Conservation (phyloP, 140 eudicot genomes). For the Artemisia princeps region DNA sequence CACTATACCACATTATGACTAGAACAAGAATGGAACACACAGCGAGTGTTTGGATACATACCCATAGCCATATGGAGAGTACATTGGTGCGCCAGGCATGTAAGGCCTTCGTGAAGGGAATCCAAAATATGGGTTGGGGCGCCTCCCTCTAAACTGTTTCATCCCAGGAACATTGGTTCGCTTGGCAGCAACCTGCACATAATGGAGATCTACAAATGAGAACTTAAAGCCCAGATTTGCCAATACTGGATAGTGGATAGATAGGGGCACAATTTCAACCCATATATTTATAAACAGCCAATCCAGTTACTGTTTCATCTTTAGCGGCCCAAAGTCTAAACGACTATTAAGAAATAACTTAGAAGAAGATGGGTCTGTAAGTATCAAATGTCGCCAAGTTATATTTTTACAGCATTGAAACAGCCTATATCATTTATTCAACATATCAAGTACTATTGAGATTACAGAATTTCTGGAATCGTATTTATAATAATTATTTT, state of each 20-base stretch:
- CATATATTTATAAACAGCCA: too few relatives aligned
- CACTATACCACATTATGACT: not conserved
- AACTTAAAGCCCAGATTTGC: not conserved
- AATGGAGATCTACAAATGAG: constrained; percentile 13
- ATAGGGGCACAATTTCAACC: too few relatives aligned
- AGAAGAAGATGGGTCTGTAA: too few relatives aligned
- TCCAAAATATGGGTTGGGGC: constrained; percentile 58
- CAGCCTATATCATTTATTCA: too few relatives aligned
- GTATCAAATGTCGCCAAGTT: too few relatives aligned
- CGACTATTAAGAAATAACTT: too few relatives aligned
- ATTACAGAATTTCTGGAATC: too few relatives aligned
- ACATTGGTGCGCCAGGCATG: constrained; percentile 59
- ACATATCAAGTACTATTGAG: too few relatives aligned
- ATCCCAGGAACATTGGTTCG: constrained; percentile 80
- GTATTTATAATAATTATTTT: too few relatives aligned
- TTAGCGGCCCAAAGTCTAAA: too few relatives aligned
- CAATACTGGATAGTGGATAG: constrained; percentile 10
- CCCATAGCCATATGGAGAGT: constrained; percentile 77
- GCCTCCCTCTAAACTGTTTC: constrained; percentile 82
- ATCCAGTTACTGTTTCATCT: too few relatives aligned
- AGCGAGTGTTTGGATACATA: constrained; percentile 28
- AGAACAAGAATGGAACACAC: not conserved
- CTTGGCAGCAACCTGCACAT: constrained; percentile 67
- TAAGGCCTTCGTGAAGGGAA: constrained; percentile 58
- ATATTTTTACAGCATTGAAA: too few relatives aligned